Conservation (phyloP, 768 basidiomycete species). For the Amanita inopinata region DNA sequence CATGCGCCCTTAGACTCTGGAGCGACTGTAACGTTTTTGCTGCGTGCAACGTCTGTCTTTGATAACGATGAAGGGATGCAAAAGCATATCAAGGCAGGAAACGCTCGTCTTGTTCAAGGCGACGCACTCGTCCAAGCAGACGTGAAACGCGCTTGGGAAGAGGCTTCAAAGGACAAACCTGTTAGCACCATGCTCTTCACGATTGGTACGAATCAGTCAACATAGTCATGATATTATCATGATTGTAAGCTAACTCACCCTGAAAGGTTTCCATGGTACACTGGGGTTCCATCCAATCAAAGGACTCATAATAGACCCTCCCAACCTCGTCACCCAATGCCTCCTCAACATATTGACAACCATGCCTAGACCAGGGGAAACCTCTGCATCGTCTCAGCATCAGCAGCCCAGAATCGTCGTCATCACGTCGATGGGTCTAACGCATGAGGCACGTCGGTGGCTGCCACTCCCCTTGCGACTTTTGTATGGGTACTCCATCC, state of each 20-base stretch:
- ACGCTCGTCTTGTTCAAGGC: conserved; percentile 47
- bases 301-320: conserved; percentile 39
- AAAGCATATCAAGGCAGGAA: conserved; percentile 35
- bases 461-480: conserved; percentile 41
- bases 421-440: conserved; percentile 46
- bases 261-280: conserved; percentile 30
- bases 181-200: conserved; percentile 54
- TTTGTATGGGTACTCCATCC: conserved; percentile 36
- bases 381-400: neutral
- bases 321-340: conserved; percentile 49
- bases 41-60: conserved; percentile 43
- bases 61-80: conserved; percentile 47
- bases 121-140: conserved; percentile 48
- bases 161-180: conserved; percentile 24
- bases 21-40: conserved; percentile 51
- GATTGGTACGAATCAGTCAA: conserved; percentile 36
- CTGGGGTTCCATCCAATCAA: conserved; percentile 35
- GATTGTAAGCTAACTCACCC: neutral
- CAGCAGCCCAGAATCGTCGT: conserved; percentile 40
- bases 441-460: conserved; percentile 28
- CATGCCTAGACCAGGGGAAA: conserved; percentile 26
- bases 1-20: conserved; percentile 55
- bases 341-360: conserved; percentile 48
- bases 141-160: conserved; percentile 42
- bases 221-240: neutral